Base-by-base conservation (phyloP, 108 stramenopile genomes). In the Nitzschia sp. region DNA sequence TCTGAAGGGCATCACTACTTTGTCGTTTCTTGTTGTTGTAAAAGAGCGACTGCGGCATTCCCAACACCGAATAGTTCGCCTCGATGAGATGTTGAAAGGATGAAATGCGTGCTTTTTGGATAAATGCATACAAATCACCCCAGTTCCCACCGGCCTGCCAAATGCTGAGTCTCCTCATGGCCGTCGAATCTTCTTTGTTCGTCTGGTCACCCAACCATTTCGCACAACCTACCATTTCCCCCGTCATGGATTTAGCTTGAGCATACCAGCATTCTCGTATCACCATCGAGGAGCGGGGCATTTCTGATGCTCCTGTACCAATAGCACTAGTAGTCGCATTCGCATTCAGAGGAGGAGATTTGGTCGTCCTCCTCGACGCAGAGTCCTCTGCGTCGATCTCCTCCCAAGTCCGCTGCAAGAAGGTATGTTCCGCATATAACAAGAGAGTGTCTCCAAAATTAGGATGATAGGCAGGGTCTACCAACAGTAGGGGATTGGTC, bases 101-200 rank as follows among this genome's bases (percentile, higher is more conserved):
- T 56, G 35, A 16, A 4, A 73, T 55, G 3, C 78, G 72, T 17
- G 45, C 19, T n/a, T 31, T 17, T 16, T 79, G 78, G 17, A 46
- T 47, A 21, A 34, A 3, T 1, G 25, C 38, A 66, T 72, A 79
- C 60, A 79, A 48, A 50, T 79, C 72, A 2, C 78, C 78, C 72
- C 72, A 79, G 41, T 79, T 79, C 17, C 78, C 78, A 38, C 78
- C 78, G 2, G 57, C 78, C 32, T 79, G 78, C 78, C 72, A 79
- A 28, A 79, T 11, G 15, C 71, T 72, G 5, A 73, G 22, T 50
- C 48, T 22, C 6, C 38, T 13, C 6, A 19, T 53, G 23, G n/a
- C n/a, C n/a, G n/a, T n/a, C n/a, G n/a, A n/a, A n/a, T n/a, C n/a
- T n/a, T n/a, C n/a, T 41, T 41, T 41, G 38, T 13, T 13, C 38